A percentile compares a stretch with the other conserved stretches of the same genome.
phyloP scores from a whole-genome alignment of 306 rosid species.

The Luffa aegyptiaca region DNA sequence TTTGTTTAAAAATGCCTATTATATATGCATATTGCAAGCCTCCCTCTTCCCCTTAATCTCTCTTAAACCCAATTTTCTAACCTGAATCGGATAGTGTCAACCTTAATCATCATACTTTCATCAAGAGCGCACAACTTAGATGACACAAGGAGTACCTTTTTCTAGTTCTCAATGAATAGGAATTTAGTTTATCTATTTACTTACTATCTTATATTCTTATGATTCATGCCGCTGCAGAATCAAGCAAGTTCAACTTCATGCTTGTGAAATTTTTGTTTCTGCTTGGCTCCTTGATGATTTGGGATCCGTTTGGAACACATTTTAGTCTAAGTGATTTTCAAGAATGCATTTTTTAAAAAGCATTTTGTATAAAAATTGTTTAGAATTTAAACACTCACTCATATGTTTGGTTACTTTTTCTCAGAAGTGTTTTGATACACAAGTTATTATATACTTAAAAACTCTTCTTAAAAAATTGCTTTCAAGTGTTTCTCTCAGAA shows the following conservation, averaged over 20 bases:
- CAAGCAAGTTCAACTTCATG: background rate
- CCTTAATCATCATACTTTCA: background rate
- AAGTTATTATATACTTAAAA: too few species aligned
- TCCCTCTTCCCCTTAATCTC: background rate
- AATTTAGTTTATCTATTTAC: background rate
- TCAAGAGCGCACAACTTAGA: background rate
- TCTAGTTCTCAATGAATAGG: background rate
- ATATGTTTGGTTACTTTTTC: too few species aligned
- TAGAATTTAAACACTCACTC: too few species aligned
- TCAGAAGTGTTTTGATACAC: too few species aligned
- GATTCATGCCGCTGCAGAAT: background rate
- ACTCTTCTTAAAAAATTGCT: too few species aligned
- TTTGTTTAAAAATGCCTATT: slow-evolving; percentile 23
- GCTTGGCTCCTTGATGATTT: background rate
- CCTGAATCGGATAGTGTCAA: background rate
- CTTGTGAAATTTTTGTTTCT: background rate
- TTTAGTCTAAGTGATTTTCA: too few species aligned
- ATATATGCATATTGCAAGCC: background rate
- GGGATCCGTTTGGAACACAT: too few species aligned
- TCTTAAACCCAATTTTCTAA: background rate
- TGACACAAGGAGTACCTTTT: background rate
- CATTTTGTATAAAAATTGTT: too few species aligned
- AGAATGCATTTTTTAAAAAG: too few species aligned
- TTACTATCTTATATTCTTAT: background rate
- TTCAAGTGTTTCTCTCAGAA: too few species aligned